Percentiles rank a stretch among this genome's conserved stretches.
Conservation (phyloP, 352 stramenopile genomes). For the Globisporangium cylindrosporum region DNA sequence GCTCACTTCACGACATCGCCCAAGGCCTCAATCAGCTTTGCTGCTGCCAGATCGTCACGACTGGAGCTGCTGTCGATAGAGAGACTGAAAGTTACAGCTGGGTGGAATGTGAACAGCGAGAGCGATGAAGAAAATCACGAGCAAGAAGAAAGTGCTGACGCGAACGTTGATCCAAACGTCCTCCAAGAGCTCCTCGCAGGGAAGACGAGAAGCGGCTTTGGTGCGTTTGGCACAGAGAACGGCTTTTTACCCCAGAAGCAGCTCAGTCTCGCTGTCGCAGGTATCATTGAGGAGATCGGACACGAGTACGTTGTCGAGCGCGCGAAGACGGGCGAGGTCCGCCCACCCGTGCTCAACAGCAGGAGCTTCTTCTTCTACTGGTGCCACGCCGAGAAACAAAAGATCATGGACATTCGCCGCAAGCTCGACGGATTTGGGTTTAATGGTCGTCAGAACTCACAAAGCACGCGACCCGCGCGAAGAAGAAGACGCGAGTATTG, state of each 20-base stretch:
- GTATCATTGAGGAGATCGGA: slow-evolving; percentile 46
- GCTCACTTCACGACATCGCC: slow-evolving; percentile 53
- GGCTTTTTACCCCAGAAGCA: slow-evolving; percentile 61
- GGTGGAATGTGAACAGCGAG: slow-evolving; percentile 1
- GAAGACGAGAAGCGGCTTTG: slow-evolving; percentile 64
- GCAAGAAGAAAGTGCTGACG: not conserved
- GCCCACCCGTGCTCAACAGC: slow-evolving; percentile 63
- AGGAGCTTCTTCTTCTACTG: slow-evolving; percentile 86
- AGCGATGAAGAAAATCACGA: not conserved
- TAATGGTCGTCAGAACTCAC: not conserved
- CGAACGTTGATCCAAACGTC: slow-evolving; percentile 18
- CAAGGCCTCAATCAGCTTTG: slow-evolving; percentile 54
- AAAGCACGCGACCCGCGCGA: not conserved
- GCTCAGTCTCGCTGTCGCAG: slow-evolving; percentile 63
- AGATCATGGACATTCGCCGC: slow-evolving; percentile 68
- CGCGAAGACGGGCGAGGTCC: slow-evolving; percentile 39
- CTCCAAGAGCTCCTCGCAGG: slow-evolving; percentile 38
- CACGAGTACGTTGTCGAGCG: slow-evolving; percentile 71
- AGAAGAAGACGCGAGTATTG: slow-evolving; percentile 28
- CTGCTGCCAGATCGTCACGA: slow-evolving; percentile 8
- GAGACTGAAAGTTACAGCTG: not conserved
- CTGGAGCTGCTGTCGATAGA: not conserved
- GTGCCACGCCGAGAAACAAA: slow-evolving; percentile 87
- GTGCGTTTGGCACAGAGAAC: slow-evolving; percentile 58
- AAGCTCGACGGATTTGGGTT: slow-evolving; percentile 34